Conservation (phyloP, 208 protist genomes). For the Trypanosoma melophagium region DNA sequence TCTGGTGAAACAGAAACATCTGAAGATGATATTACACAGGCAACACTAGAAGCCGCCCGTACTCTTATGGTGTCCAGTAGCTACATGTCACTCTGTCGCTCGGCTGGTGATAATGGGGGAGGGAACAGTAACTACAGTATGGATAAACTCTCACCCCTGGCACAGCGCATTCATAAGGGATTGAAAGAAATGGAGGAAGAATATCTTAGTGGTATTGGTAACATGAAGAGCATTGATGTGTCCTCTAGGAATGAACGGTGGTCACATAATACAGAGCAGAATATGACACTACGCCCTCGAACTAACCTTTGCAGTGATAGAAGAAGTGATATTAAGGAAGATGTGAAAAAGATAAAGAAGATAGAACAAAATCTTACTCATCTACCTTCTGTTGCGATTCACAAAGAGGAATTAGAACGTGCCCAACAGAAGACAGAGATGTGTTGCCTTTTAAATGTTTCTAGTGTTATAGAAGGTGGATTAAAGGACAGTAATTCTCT, state of each 20-base stretch:
- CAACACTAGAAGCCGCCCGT: slow-evolving; percentile 11
- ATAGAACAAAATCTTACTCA: background rate
- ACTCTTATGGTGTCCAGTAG: slow-evolving; percentile 20
- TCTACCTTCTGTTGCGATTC: background rate
- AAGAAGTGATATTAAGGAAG: background rate
- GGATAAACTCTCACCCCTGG: slow-evolving; percentile 16
- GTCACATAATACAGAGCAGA: slow-evolving; percentile 13
- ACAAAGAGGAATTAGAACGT: background rate
- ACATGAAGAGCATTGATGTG: background rate
- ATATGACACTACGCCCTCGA: slow-evolving; percentile 35
- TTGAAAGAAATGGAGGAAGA: slow-evolving; percentile 16
- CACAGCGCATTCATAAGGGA: slow-evolving; percentile 23
- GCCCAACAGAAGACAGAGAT: background rate
- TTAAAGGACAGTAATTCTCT: slow-evolving; percentile 20
- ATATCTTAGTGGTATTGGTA: slow-evolving; percentile 8
- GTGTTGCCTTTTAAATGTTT: slow-evolving; percentile 1
- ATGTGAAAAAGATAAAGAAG: background rate
- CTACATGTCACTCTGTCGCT: slow-evolving; percentile 19
- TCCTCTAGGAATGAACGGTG: slow-evolving; percentile 19
- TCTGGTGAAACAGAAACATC: background rate
- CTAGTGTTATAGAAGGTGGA: slow-evolving; percentile 18
- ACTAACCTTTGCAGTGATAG: background rate
- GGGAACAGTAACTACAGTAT: background rate
- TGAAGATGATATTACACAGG: slow-evolving; percentile 2
- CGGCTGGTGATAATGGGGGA: background rate